Conservation (phyloP, 2,329 filamentous ascomycete species). For the Xylaria sp. region DNA sequence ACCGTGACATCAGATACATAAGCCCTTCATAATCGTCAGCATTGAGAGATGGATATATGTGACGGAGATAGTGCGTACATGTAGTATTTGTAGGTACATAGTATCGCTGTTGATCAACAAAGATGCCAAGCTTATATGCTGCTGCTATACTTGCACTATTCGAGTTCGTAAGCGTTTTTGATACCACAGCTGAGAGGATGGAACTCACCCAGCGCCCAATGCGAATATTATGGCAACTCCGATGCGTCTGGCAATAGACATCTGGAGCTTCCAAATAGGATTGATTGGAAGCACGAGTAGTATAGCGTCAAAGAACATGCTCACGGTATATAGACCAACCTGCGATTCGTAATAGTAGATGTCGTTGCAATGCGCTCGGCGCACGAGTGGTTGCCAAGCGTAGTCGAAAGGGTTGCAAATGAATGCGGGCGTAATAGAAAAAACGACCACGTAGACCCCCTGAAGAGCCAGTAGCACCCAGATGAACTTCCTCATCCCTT, state of each 20-base stretch:
- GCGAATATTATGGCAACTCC: conserved; percentile 26
- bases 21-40: conserved; percentile 13
- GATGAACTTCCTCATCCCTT: conserved; percentile 3
- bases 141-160: conserved; percentile 26
- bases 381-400: conserved; percentile 26
- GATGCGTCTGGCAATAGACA: conserved; percentile 24
- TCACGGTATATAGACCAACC: conserved; percentile 29
- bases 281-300: conserved; percentile 31
- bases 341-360: conserved; percentile 25
- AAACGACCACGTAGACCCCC: conserved; percentile 27
- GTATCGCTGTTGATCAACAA: conserved; percentile 13
- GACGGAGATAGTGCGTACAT: conserved; percentile 29
- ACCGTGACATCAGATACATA: conserved; percentile 23
- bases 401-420: conserved; percentile 25
- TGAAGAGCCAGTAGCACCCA: conserved; percentile 23
- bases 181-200: neutral
- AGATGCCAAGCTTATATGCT: conserved; percentile 30
- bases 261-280: conserved; percentile 26
- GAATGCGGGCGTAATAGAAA: conserved; percentile 29
- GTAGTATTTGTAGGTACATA: conserved; percentile 18
- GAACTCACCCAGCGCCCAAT: conserved; percentile 24
- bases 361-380: conserved; percentile 20
- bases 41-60: neutral
- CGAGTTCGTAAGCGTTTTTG: neutral
- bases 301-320: conserved; percentile 30